Percentiles rank a stretch among this genome's conserved stretches.
Conservation (phyloP, 805 yeast genomes). For the Metschnikowia cubensis region DNA sequence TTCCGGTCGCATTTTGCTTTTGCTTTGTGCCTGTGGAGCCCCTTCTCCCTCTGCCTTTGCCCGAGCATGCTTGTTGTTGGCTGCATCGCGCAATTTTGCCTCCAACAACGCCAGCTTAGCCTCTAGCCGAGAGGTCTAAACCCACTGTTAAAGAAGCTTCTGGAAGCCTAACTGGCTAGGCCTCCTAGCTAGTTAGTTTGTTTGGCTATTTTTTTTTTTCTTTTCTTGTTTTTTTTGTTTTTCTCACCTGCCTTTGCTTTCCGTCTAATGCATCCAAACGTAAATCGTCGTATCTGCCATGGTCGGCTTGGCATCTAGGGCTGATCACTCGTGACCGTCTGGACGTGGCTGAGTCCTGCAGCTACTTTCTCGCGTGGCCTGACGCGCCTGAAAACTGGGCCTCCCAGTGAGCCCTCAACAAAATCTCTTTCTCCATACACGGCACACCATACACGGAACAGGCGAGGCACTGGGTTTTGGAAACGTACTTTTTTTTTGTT, state of each 20-base stretch:
- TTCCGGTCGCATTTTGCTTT: no score
- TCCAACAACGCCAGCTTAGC: neutral
- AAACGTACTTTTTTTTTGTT: neutral
- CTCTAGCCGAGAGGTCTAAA: neutral
- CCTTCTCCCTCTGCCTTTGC: no score
- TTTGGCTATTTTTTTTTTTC: no score
- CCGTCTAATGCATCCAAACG: neutral
- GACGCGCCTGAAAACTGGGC: neutral
- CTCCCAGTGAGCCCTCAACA: neutral
- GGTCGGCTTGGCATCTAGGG: neutral
- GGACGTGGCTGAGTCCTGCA: neutral
- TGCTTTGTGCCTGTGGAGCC: no score
- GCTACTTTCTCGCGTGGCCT: neutral
- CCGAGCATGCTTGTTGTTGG: no score
- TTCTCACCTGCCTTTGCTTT: neutral
- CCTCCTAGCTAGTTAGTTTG: neutral
- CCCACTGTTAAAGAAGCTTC: neutral
- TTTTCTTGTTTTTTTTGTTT: neutral
- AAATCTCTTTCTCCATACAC: neutral
- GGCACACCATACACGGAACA: neutral
- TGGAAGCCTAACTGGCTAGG: neutral
- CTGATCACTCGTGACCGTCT: neutral
- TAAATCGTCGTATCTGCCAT: neutral
- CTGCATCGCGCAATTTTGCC: neutral
- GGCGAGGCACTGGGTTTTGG: neutral